Evolutionary conservation across 164 flowering plant genomes (phyloP), one percentile per base, ranked within the genome.

Genomic region (Vitis rotundifolia): DNA sequence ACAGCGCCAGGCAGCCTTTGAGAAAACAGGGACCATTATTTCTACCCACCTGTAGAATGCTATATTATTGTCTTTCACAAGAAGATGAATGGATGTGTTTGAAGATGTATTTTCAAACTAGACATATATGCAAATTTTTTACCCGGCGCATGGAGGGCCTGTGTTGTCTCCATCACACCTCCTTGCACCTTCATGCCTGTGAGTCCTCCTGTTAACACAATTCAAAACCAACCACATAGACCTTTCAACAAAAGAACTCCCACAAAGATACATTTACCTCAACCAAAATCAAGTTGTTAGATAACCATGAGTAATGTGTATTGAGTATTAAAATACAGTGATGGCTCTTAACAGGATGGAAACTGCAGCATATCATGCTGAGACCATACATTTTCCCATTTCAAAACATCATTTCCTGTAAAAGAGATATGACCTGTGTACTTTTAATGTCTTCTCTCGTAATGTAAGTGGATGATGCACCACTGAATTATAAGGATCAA

Each of bases 11-110:
- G 81, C 51, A 26, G 72, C 66, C 18, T 44, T 62, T 59, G 81
- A 78, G 57, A 78, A 78, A 52, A 78, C 81, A 22, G 81, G 81
- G 59, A 78, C 81, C 81, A 78, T 78, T 63, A 74, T 74, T 56
- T 78, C 81, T 7, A 78, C 75, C 63, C 66, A 78, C 60, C 81
- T 78, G 59, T 26, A 57, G 47, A 1, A 47, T 12, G 18, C 55
- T 16, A 52, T 67, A 18, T 37, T 37, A 37, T 37, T 37, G 7
- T 37, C 44, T 15, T 59, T 10, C 18, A 2, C 14, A 59, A 59
- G 12, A 58, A 58, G 11, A 59, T 59, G 28, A 18, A 59, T 59
- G 61, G 28, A 59, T n/a, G 28, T 37, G 7, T 3, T 37, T 57
- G 26, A 28, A 29, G 29, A 44, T 61, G 44, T 61, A 61, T 16